Base-by-base conservation (phyloP, 441 rosid species). In the Populus tomentosa region DNA sequence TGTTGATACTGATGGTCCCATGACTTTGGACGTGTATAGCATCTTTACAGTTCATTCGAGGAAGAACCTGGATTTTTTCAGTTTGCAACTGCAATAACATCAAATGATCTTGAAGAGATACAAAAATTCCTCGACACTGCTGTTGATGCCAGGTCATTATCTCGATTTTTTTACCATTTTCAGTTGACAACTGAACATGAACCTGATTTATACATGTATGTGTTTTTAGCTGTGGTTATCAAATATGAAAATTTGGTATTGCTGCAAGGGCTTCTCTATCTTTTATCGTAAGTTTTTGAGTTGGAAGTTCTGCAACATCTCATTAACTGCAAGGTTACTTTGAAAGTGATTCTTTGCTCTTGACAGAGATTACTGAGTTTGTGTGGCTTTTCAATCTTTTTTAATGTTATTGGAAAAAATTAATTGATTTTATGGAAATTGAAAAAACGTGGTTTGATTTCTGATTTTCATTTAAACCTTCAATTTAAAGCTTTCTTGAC, bases 81-180 rank as follows among this genome's bases (percentile, higher is more conserved):
- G 89, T 96, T 91, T 87, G 98, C 98, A 80, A 90, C 94, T 32
- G 87, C 94, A 77, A 73, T 90, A 81, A 91, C 90, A 59, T 96
- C 99, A 42, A 91, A 78, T 82, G 99, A 96, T 77, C 82, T 96
- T 24, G 98, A 94, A 77, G 98, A 94, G 85, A 94, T 96, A 80
- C 98, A 94, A 78, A 89, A 86, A 63, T 96, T 96, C 82, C 94
- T 94, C 75, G 91, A 90, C 69, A 90, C 94, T 73, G 89, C 98
- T 70, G 97, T 94, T 70, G 90, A 91, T 71, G 84, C 92, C 73
- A 92, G 99, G 99, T 94, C 79, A 67, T 78, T 73, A 42, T 77
- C 82, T 77, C n/a, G 61, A 78, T 75, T 59, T 64, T 81, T 50
- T 70, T 50, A 79, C 56, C 77, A 75, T 70, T 84, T 78, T 77